phyloP scores from a whole-genome alignment of 2,329 filamentous ascomycete species.

The Xylariaceae sp. region DNA sequence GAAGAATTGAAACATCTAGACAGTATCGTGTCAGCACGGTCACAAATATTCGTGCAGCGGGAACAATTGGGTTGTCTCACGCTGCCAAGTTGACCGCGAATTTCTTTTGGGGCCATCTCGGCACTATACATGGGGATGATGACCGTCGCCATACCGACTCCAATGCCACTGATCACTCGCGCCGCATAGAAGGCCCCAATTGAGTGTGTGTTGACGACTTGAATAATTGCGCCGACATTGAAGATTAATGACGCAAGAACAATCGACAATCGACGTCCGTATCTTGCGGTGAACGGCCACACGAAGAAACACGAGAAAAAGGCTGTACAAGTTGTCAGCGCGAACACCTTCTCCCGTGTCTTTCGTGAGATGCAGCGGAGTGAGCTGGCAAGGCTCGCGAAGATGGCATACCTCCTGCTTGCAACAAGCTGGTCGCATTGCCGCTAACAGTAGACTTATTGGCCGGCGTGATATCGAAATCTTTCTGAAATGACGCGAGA shows the following conservation, averaged over 20 bases:
- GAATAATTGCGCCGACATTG: conserved; percentile 39
- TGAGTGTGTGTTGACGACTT: conserved; percentile 36
- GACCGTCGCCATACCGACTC: conserved; percentile 35
- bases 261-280: conserved; percentile 38
- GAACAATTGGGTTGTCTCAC: not conserved
- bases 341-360: not conserved
- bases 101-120: conserved; percentile 45
- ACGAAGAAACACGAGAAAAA: conserved; percentile 42
- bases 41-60: not conserved
- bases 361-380: not conserved
- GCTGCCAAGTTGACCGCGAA: conserved; percentile 40
- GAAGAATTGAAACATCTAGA: conserved; percentile 41
- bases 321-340: conserved; percentile 21
- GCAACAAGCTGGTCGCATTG: conserved; percentile 38
- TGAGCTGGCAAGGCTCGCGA: too few relatives aligned
- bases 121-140: conserved; percentile 43
- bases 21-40: not conserved
- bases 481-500: conserved; percentile 35
- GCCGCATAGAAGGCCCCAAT: conserved; percentile 37
- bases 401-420: conserved; percentile 38
- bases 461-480: conserved; percentile 32
- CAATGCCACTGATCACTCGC: conserved; percentile 32
- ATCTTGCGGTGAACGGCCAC: conserved; percentile 40
- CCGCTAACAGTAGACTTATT: conserved; percentile 33
- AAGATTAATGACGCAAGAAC: conserved; percentile 40